These are phyloP conservation scores for Phytophthora pini DNA, from an alignment of 352 stramenopile genomes.

Conservation along the genomic window DNA sequence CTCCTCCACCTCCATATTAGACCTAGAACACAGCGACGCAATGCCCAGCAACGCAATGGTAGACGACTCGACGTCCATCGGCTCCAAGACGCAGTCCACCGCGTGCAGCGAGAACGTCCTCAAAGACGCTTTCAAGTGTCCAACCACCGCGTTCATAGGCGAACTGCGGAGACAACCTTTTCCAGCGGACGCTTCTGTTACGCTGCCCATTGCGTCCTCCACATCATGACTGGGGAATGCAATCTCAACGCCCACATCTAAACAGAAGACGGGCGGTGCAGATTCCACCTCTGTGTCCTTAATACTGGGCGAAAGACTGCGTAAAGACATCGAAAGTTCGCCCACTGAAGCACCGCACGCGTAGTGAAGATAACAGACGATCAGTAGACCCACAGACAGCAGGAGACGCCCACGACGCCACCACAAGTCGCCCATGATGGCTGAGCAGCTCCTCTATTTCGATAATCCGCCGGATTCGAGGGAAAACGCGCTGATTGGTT, in stretches of 20 bases:
- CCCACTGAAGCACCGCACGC: not conserved
- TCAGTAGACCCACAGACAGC: constrained; percentile 4
- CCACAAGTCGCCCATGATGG: constrained; percentile 16
- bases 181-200: constrained; percentile 6
- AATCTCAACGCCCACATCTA: constrained; percentile 54
- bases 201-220: constrained; percentile 26
- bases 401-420: not conserved
- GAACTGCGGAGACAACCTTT: constrained; percentile 45
- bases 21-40: constrained; percentile 48
- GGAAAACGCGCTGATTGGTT: constrained; percentile 11
- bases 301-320: constrained; percentile 1
- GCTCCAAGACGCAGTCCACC: constrained; percentile 51
- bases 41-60: constrained; percentile 44
- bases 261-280: constrained; percentile 44
- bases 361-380: not conserved
- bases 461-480: constrained; percentile 1
- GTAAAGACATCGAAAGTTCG: constrained; percentile 8
- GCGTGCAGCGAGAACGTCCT: constrained; percentile 44
- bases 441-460: not conserved
- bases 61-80: constrained; percentile 35
- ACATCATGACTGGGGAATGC: constrained; percentile 42
- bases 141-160: constrained; percentile 42
- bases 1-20: constrained; percentile 46
- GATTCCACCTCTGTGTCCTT: constrained; percentile 13
- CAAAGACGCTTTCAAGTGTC: constrained; percentile 44